Evolutionary conservation across 345 rosid genomes (phyloP).

Genomic region (Barbarea vulgaris): DNA sequence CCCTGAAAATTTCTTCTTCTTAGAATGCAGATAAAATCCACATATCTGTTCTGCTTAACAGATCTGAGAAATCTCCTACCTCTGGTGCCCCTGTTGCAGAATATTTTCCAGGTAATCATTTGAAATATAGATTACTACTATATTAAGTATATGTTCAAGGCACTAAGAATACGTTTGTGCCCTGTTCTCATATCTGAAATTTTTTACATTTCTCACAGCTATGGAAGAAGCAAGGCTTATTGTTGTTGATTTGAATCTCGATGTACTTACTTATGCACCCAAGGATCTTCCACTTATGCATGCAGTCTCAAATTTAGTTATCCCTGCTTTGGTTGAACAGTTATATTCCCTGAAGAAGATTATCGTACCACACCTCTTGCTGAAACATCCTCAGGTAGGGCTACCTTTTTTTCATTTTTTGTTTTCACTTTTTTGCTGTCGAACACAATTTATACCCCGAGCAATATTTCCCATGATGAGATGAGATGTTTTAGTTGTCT

Average conservation of each 20-base stretch:
- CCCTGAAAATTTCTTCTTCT: constrained; percentile 47
- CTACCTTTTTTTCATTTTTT: neutral
- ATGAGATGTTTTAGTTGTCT: constrained; percentile 4
- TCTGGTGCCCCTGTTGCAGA: constrained; percentile 63
- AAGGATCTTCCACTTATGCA: constrained; percentile 63
- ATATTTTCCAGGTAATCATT: constrained; percentile 89
- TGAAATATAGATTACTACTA: no score
- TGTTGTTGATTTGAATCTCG: constrained; percentile 69
- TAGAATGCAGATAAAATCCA: constrained; percentile 90
- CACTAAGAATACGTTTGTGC: neutral
- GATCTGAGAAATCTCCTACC: constrained; percentile 50
- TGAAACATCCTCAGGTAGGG: constrained; percentile 64
- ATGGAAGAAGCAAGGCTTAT: constrained; percentile 66
- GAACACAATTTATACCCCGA: neutral
- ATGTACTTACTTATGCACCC: constrained; percentile 74
- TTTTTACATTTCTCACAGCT: constrained; percentile 48
- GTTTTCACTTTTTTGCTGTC: neutral
- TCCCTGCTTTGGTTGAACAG: constrained; percentile 83
- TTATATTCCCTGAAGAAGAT: constrained; percentile 63
- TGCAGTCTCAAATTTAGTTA: constrained; percentile 65
- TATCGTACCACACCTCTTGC: constrained; percentile 55
- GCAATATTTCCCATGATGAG: neutral
- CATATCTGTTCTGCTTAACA: constrained; percentile 65
- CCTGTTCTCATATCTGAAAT: constrained; percentile 4
- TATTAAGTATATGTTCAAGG: neutral